These are phyloP conservation scores for Lactuca saligna DNA, from an alignment of 129 eudicot genomes.

Conservation along the genomic window DNA sequence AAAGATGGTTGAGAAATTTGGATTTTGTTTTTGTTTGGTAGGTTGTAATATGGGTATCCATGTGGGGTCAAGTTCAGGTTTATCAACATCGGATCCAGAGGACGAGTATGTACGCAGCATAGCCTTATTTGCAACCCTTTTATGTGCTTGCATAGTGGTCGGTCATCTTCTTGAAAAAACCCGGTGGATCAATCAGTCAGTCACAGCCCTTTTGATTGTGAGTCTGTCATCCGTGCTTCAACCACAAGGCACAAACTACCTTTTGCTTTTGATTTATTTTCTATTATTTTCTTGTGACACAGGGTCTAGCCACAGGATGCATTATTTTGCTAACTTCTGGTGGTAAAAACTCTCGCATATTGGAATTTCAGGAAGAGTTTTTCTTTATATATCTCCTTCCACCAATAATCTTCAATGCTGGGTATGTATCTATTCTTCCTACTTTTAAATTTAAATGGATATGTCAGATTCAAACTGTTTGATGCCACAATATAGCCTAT, in stretches of 20 bases:
- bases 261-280: conserved; percentile 4
- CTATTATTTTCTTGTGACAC: conserved; percentile 28
- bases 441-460: background rate
- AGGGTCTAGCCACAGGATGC: conserved; percentile 71
- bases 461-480: background rate
- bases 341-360: conserved; percentile 54
- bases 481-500: background rate
- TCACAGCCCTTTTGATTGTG: conserved; percentile 64
- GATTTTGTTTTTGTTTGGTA: background rate
- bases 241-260: background rate
- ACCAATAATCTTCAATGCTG: conserved; percentile 94
- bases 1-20: no score
- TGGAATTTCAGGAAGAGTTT: conserved; percentile 65
- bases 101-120: conserved; percentile 37
- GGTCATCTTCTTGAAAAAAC: conserved; percentile 57
- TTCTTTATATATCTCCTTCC: conserved; percentile 90
- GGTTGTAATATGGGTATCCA: conserved; percentile 11
- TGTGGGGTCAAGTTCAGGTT: background rate
- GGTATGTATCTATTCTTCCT: conserved; percentile 40
- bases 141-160: conserved; percentile 59
- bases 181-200: conserved; percentile 67
- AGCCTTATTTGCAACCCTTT: conserved; percentile 60
- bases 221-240: conserved; percentile 26
- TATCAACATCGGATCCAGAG: conserved; percentile 20
- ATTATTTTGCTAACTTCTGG: conserved; percentile 45